phyloP scores from a whole-genome alignment of 768 basidiomycete species.

The Hygrophorus pudorinus region DNA sequence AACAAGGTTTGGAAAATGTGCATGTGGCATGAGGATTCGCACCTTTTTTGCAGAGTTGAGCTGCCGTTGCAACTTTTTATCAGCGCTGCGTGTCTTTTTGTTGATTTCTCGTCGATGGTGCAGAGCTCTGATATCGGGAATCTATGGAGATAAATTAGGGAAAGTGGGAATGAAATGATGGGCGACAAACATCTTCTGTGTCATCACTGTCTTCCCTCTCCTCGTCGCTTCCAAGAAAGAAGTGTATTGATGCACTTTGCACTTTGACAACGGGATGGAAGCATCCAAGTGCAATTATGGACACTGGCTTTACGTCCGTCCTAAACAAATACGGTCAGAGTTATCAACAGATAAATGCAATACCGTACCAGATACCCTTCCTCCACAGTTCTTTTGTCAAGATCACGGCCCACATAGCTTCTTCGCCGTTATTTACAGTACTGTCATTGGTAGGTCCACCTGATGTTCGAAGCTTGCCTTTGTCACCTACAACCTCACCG shows the following conservation, averaged over 20 bases:
- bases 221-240: conserved; percentile 89
- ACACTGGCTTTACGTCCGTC: conserved; percentile 87
- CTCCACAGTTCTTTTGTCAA: conserved; percentile 91
- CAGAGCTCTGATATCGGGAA: conserved; percentile 59
- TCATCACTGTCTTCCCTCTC: conserved; percentile 65
- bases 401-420: conserved; percentile 97
- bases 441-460: conserved; percentile 27
- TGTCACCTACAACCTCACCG: conserved; percentile 71
- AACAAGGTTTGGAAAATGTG: neutral
- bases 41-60: conserved; percentile 73
- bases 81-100: conserved; percentile 80
- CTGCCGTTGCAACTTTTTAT: conserved; percentile 69
- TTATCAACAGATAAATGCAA: neutral
- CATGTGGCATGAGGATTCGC: conserved; percentile 4
- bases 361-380: conserved; percentile 73
- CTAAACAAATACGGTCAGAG: conserved; percentile 24
- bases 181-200: conserved; percentile 38
- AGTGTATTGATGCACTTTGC: conserved; percentile 88
- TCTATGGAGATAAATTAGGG: conserved; percentile 24
- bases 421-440: conserved; percentile 50
- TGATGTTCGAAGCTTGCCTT: conserved; percentile 56
- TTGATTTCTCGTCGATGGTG: conserved; percentile 87
- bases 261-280: conserved; percentile 93
- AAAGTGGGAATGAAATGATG: conserved; percentile 1
- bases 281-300: conserved; percentile 85